Base-by-base conservation (phyloP, 139 green algal species). In the Nannochloris sp. region DNA sequence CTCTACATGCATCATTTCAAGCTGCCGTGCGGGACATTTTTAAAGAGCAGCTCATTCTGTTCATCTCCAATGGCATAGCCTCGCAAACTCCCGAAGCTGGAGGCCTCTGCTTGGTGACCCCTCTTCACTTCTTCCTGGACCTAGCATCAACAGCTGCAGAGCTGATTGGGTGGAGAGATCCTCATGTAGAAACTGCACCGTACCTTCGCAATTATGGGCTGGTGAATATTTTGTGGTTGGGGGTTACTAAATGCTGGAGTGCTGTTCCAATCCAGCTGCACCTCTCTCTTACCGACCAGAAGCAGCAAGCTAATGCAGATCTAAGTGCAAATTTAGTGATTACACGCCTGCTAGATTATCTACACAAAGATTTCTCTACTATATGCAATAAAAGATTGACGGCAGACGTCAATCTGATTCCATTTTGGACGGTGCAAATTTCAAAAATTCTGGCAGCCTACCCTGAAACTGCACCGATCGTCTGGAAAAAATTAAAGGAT, bases 151-250 rank as follows among this genome's bases (percentile, higher is more conserved):
- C 63, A 4, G 63, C 63, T 2, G 63, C 44, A 2, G 63, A 70
- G n/a, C 31, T 70, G 2, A 53, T 70, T 30, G 63, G 63, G 30
- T 51, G 35, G 44, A 32, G 63, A 23, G 63, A 70, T 54, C 32
- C 23, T 15, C 63, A 54, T 12, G 45, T 61, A 30, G n/a, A n/a
- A 31, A 23, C 32, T 30, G 19, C 19, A 19, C n/a, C 33, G 3
- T 48, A 37, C 30, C 46, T 70, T 37, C 63, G 63, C 48, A 70
- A 64, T 39, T 70, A 61, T 38, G 58, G 45, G n/a, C 45, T 70
- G 44, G 32, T 70, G 38, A 71, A 65, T 42, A 44, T 55, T 55
- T 54, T 71, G 64, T 71, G 64, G 64, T 65, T 63, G 24, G 53
- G 27, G 15, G 55, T 64, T 38, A 38, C 55, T 54, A 42, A 29